phyloP scores from a whole-genome alignment of 768 basidiomycete species.

The Tricholoma furcatifolium region DNA sequence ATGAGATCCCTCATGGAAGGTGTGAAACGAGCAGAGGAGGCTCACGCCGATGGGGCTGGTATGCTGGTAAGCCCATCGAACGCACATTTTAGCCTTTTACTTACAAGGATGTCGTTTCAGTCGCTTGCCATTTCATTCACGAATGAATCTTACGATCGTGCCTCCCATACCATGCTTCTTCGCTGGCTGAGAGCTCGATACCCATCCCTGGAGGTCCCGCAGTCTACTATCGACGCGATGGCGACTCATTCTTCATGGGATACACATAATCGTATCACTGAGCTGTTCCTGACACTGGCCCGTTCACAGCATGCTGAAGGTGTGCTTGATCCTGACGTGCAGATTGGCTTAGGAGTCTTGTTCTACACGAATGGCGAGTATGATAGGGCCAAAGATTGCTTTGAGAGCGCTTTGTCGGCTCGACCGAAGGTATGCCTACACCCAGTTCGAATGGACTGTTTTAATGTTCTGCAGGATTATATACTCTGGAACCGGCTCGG shows the following conservation, averaged over 20 bases:
- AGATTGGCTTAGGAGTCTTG: constrained; percentile 89
- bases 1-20: constrained; percentile 80
- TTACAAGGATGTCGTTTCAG: constrained; percentile 37
- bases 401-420: constrained; percentile 79
- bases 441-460: background rate
- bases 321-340: constrained; percentile 83
- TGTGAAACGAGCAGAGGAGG: constrained; percentile 61
- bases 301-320: constrained; percentile 76
- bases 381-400: constrained; percentile 91
- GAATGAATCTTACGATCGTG: constrained; percentile 89
- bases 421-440: constrained; percentile 54
- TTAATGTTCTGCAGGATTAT: constrained; percentile 60
- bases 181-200: constrained; percentile 77
- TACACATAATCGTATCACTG: constrained; percentile 74
- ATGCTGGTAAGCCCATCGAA: constrained; percentile 60
- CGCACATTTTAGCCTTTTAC: constrained; percentile 2
- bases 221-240: constrained; percentile 55
- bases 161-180: constrained; percentile 80
- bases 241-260: constrained; percentile 72
- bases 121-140: constrained; percentile 95
- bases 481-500: constrained; percentile 95
- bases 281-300: constrained; percentile 81
- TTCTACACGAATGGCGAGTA: constrained; percentile 90
- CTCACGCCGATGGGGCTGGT: constrained; percentile 63
- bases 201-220: constrained; percentile 52